phyloP scores from a whole-genome alignment of 345 rosid genomes.

The Eucalyptus virginea region DNA sequence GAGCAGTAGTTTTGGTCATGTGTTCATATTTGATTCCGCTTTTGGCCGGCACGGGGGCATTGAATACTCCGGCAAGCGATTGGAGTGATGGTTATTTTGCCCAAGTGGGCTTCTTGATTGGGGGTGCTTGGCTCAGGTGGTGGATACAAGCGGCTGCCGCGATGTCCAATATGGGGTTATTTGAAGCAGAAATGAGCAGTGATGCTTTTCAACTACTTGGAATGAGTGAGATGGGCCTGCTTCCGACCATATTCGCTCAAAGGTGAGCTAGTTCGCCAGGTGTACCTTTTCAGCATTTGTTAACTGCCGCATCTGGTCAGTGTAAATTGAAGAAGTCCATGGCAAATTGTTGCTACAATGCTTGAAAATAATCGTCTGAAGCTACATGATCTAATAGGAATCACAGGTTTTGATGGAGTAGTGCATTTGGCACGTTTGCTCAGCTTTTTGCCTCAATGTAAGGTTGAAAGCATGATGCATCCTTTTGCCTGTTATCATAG shows the following conservation, averaged over 20 bases:
- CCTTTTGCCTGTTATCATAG: background rate
- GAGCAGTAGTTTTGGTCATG: conserved; percentile 73
- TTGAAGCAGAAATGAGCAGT: conserved; percentile 95
- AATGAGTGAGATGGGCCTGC: conserved; percentile 92
- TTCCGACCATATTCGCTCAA: conserved; percentile 59
- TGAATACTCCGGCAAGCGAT: conserved; percentile 30
- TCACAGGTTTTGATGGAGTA: background rate
- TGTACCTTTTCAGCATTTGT: background rate
- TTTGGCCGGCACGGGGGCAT: conserved; percentile 75
- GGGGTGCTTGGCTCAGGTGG: conserved; percentile 80
- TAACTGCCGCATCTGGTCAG: background rate
- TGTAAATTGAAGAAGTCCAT: background rate
- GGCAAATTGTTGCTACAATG: background rate
- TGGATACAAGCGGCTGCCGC: conserved; percentile 98
- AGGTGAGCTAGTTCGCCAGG: conserved; percentile 21
- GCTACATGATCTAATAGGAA: background rate
- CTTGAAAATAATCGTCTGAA: background rate
- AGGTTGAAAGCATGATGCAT: background rate
- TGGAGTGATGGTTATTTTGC: conserved; percentile 97
- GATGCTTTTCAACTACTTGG: conserved; percentile 95
- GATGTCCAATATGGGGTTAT: conserved; percentile 85
- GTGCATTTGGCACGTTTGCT: background rate
- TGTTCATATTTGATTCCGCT: conserved; percentile 70
- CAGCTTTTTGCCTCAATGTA: background rate
- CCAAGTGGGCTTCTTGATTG: conserved; percentile 81